Evolutionary conservation across 148 eudicot genomes (phyloP), one percentile per base, ranked within the genome.

Genomic region (Camellia japonica): DNA sequence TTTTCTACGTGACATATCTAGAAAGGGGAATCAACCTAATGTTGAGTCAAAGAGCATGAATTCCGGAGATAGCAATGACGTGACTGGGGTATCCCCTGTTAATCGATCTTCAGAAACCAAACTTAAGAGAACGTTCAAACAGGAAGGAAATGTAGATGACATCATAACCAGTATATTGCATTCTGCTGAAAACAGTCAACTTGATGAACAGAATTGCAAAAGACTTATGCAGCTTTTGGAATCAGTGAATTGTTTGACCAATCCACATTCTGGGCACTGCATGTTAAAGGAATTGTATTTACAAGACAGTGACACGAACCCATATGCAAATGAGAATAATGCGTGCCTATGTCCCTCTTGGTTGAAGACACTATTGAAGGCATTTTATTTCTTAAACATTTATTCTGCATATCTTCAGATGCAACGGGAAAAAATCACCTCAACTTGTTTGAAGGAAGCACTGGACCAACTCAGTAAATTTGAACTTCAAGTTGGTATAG

Each of bases 331-430:
- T 54, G 71, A 46, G 63, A 64, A 65, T 62, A 56, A 52, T 81
- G 86, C 81, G 76, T 95, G 98, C 85, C 58, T 81, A 64, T 95
- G 98, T 75, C 94, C 97, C 47, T 41, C 86, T 44, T 95, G 98
- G 98, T 73, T 91, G 79, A 95, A 87, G 85, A 83, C 63, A 70
- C 68, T 84, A 54, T 73, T 90, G 84, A 93, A 89, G 86, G 84
- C 87, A 20, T 95, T 93, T 83, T 76, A 87, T 63, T 93, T 91
- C 68, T 75, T 90, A 82, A 95, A 93, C 80, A 78, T 91, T 68
- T 86, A 89, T 79, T 86, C 91, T 44, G 87, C 92, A 55, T 80
- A 77, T 78, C 82, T 87, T 69, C 91, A 89, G 84, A 7, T 87
- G 75, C 87, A 71, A 68, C 75, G 55, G 59, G 85, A 80, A 82